Evolutionary conservation across 108 stramenopile genomes (phyloP).

Genomic region (Aurantiochytrium sp.): DNA sequence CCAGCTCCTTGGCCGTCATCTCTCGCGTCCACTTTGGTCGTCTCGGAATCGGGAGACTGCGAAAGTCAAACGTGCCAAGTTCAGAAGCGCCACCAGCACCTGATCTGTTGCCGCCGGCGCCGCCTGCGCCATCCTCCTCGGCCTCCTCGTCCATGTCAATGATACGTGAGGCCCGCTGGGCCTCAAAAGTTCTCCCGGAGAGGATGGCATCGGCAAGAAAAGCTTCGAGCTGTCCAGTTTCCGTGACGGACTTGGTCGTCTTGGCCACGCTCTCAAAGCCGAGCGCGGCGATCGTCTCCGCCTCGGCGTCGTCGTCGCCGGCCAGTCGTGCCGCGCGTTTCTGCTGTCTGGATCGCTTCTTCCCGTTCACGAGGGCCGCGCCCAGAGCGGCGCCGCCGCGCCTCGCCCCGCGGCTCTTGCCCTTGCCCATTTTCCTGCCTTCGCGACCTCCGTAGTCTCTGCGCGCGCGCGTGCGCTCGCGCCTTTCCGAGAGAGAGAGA

Average conservation of each 20-base stretch:
- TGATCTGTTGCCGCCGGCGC: slow-evolving; percentile 11
- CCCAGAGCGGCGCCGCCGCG: not conserved
- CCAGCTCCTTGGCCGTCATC: slow-evolving; percentile 79
- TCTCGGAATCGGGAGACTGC: slow-evolving; percentile 81
- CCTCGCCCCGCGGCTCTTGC: not conserved
- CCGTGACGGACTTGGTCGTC: slow-evolving; percentile 69
- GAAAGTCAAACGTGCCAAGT: slow-evolving; percentile 60
- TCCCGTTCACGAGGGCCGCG: not conserved
- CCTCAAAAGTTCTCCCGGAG: slow-evolving; percentile 77
- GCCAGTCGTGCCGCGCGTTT: not conserved
- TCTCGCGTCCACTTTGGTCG: slow-evolving; percentile 80
- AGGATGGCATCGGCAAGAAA: slow-evolving; percentile 84
- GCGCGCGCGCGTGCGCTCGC: not conserved
- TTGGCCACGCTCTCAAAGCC: slow-evolving; percentile 23
- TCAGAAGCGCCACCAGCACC: slow-evolving; percentile 18
- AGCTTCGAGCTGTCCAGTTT: slow-evolving; percentile 79
- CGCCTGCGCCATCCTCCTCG: slow-evolving; percentile 25
- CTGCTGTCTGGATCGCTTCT: not conserved
- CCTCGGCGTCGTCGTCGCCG: not conserved
- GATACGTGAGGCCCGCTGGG: slow-evolving; percentile 67
- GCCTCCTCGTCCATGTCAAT: slow-evolving; percentile 53
- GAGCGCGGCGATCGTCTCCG: not conserved
- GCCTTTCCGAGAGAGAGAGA: too few relatives aligned
- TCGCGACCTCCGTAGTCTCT: not conserved
- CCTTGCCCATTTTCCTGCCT: not conserved